Percentiles rank a stretch among this genome's conserved stretches.
These are phyloP conservation scores for Pseudogymnoascus sp. DNA, from an alignment of 2,329 filamentous ascomycete genomes.

Conservation along the genomic window DNA sequence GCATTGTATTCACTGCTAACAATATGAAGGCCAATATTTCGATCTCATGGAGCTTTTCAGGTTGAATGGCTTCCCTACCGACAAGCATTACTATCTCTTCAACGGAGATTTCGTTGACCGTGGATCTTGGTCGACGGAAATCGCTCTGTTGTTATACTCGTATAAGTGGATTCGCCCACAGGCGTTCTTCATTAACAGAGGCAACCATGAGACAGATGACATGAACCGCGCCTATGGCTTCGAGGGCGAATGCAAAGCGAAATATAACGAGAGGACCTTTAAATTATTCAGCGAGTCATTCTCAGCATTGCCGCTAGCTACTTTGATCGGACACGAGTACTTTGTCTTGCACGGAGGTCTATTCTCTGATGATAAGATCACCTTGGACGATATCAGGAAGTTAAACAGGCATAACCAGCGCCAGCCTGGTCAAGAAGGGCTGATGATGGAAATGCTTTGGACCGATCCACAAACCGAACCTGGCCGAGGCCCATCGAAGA, in stretches of 20 bases:
- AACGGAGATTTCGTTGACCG: slow-evolving; percentile 98
- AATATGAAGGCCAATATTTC: slow-evolving; percentile 76
- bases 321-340: slow-evolving; percentile 82
- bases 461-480: slow-evolving; percentile 84
- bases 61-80: slow-evolving; percentile 74
- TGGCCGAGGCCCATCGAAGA: slow-evolving; percentile 88
- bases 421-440: slow-evolving; percentile 82
- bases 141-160: slow-evolving; percentile 84
- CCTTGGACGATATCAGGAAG: slow-evolving; percentile 87
- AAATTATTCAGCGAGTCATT: slow-evolving; percentile 98
- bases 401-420: slow-evolving; percentile 83
- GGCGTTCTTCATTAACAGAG: slow-evolving; percentile 89
- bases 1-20: slow-evolving; percentile 17
- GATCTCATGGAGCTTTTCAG: slow-evolving; percentile 95
- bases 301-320: slow-evolving; percentile 85
- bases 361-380: slow-evolving; percentile 90
- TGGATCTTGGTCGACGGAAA: slow-evolving; percentile 97
- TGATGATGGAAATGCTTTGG: slow-evolving; percentile 99
- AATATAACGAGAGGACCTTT: slow-evolving; percentile 88
- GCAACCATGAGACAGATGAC: slow-evolving; percentile 97
- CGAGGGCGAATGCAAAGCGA: slow-evolving; percentile 95
- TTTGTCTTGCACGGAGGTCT: slow-evolving; percentile 89
- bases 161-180: slow-evolving; percentile 92
- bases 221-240: slow-evolving; percentile 99
- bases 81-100: slow-evolving; percentile 90